Conservation (phyloP, 352 stramenopile species). For the Saprolegnia parasitica region DNA sequence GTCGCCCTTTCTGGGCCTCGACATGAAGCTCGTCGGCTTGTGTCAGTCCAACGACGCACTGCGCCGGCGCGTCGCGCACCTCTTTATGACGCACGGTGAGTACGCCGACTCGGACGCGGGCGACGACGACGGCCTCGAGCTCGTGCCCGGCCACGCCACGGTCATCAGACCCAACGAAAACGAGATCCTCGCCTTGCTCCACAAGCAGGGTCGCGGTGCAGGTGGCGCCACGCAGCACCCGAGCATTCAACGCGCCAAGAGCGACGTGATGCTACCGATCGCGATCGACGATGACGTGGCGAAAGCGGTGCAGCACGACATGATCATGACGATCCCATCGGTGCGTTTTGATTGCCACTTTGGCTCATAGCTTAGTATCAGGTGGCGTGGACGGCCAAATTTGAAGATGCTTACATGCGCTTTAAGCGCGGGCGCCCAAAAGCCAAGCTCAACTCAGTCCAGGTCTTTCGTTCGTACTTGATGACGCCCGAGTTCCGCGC, state of each 20-base stretch:
- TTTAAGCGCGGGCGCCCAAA: slow-evolving; percentile 16
- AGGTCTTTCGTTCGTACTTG: slow-evolving; percentile 20
- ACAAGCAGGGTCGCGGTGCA: background rate
- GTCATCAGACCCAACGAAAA: slow-evolving; percentile 4
- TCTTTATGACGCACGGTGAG: slow-evolving; percentile 24
- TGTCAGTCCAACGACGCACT: slow-evolving; percentile 18
- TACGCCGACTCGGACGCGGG: background rate
- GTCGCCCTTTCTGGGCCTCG: slow-evolving; percentile 8
- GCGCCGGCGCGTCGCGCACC: slow-evolving; percentile 13
- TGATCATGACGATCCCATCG: slow-evolving; percentile 4
- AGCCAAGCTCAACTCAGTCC: background rate
- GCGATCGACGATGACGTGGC: slow-evolving; percentile 20
- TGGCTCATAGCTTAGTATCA: background rate
- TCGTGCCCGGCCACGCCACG: background rate
- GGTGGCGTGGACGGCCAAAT: slow-evolving; percentile 10
- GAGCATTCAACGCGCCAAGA: slow-evolving; percentile 26
- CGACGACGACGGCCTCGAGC: slow-evolving; percentile 17
- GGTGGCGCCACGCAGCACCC: background rate
- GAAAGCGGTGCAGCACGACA: slow-evolving; percentile 5
- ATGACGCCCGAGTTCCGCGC: slow-evolving; percentile 12
- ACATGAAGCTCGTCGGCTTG: slow-evolving; percentile 16
- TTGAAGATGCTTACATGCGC: slow-evolving; percentile 6
- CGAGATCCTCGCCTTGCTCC: slow-evolving; percentile 12
- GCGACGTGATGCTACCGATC: background rate
- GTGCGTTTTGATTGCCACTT: too few relatives aligned